A percentile compares a stretch with the other conserved stretches of the same genome.
Evolutionary conservation across 2,329 filamentous ascomycete genomes (phyloP).

Genomic region (Curvularia sp.): DNA sequence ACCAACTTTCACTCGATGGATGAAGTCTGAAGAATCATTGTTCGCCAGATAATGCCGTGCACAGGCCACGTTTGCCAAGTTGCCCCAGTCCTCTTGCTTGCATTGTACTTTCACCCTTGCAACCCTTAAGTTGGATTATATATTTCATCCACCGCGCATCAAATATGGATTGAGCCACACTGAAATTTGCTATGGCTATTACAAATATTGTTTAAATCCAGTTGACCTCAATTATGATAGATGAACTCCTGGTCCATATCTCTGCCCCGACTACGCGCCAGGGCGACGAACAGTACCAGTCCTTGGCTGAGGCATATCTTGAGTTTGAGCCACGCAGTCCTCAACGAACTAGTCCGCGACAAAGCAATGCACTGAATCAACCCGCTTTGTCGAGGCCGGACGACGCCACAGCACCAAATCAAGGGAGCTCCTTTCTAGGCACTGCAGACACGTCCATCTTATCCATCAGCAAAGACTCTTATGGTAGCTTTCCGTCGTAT

Average conservation of each 20-base stretch:
- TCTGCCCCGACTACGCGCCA: conserved; percentile 52
- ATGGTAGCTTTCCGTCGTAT: conserved; percentile 45
- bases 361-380: background rate
- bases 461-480: conserved; percentile 38
- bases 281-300: conserved; percentile 52
- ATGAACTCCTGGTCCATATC: conserved; percentile 56
- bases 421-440: background rate
- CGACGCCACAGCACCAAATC: background rate
- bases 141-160: background rate
- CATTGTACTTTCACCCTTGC: background rate
- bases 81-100: background rate
- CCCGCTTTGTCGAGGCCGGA: background rate
- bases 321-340: conserved; percentile 38
- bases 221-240: conserved; percentile 32
- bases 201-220: conserved; percentile 9
- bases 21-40: background rate
- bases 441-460: conserved; percentile 12
- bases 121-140: background rate
- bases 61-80: conserved; percentile 9
- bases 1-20: background rate
- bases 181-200: conserved; percentile 18
- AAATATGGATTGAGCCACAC: conserved; percentile 2
- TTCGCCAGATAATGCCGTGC: background rate
- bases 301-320: conserved; percentile 52
- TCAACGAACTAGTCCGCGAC: background rate